These are phyloP conservation scores for Papiliotrema fonsecae DNA, from an alignment of 1,284 basidiomycete species.

Conservation along the genomic window DNA sequence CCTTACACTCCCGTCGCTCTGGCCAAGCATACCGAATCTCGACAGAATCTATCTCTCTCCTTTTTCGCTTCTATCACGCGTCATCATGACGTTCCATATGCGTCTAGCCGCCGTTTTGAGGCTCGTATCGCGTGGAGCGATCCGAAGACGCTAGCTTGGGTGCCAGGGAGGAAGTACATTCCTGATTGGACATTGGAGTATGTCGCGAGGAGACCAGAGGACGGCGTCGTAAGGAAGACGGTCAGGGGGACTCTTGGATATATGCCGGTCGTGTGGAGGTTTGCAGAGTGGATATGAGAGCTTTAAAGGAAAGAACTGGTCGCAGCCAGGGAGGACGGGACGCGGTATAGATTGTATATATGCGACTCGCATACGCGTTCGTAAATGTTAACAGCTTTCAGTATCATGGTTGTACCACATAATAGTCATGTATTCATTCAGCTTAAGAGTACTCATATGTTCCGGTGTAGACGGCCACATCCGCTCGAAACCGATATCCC, in stretches of 20 bases:
- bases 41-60: not conserved
- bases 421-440: no score
- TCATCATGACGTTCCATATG: not conserved
- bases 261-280: not conserved
- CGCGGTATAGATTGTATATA: no score
- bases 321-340: no score
- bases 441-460: no score
- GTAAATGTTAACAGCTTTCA: no score
- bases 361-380: no score
- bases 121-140: not conserved
- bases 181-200: conserved; percentile 3
- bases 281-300: conserved; percentile 1
- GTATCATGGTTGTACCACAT: no score
- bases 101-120: not conserved
- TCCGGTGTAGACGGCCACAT: no score
- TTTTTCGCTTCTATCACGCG: not conserved
- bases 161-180: conserved; percentile 6
- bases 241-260: not conserved
- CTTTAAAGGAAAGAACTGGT: no score
- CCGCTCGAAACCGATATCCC: no score
- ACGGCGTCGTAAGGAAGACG: not conserved
- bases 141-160: not conserved
- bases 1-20: not conserved
- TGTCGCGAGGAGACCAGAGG: not conserved
- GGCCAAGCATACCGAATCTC: not conserved